Conservation (phyloP, 805 yeast species). For the Debaryomyces maramus region DNA sequence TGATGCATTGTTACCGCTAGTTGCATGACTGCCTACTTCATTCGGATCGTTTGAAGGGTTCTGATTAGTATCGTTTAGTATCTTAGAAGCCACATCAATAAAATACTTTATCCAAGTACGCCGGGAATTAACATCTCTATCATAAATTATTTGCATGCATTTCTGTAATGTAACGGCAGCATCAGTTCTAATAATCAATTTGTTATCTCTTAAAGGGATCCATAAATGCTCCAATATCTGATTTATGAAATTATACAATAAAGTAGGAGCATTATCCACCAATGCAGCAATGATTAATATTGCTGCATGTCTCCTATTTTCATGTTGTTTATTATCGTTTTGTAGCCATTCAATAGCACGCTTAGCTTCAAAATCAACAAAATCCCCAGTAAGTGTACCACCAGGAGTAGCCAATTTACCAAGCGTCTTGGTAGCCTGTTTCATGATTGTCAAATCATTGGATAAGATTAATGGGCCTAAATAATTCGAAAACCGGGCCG, state of each 20-base stretch:
- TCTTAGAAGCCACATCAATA: conserved; percentile 64
- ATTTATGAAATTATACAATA: conserved; percentile 73
- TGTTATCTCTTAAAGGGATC: conserved; percentile 82
- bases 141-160: conserved; percentile 76
- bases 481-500: conserved; percentile 89
- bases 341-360: conserved; percentile 89
- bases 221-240: conserved; percentile 81
- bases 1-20: conserved; percentile 1
- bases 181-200: conserved; percentile 71
- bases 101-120: conserved; percentile 74
- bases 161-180: conserved; percentile 79
- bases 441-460: conserved; percentile 81
- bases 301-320: conserved; percentile 87
- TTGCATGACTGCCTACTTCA: conserved; percentile 5
- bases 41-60: conserved; percentile 9
- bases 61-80: conserved; percentile 41
- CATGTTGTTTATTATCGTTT: conserved; percentile 71
- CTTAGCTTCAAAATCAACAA: conserved; percentile 90
- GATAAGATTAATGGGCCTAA: conserved; percentile 77
- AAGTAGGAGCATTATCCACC: conserved; percentile 84
- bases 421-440: conserved; percentile 78
- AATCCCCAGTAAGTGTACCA: conserved; percentile 84
- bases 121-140: conserved; percentile 70
- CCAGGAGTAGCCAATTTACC: conserved; percentile 91
- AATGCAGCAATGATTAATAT: conserved; percentile 77